Base-by-base conservation (phyloP, 2,329 filamentous ascomycete genomes). In the Emergomyces orientalis region DNA sequence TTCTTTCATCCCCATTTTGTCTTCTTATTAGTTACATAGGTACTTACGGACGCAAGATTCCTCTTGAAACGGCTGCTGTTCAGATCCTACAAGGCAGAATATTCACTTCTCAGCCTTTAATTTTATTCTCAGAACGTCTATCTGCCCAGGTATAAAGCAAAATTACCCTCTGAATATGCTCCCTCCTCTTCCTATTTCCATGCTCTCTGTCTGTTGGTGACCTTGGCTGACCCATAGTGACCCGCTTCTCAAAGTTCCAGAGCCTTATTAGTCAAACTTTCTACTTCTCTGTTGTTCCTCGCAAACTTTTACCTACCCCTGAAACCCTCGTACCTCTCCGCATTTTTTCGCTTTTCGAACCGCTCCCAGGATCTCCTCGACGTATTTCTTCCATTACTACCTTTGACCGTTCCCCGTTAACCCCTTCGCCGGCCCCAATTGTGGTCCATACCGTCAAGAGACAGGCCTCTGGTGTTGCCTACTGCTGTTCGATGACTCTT, bases 11-110 rank as follows among this genome's bases (percentile, higher is more conserved):
- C 43, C 22, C 34, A 3, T 51, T 43, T 58, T 60, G 8, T 59
- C 47, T 63, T 51, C 14, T 34, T 54, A 45, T 22, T 34, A 45
- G 39, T 17, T 41, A 22, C n/a, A 14, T 55, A 14, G 9, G 19
- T 19, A n/a, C 52, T 55, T 27, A 41, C 9, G 14, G 11, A 14
- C 14, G n/a, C 32, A 30, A 32, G 17, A 45, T n/a, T 51, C 32
- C 51, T 19, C 25, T 47, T 62, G 60, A 34, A 62, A 59, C 61
- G 17, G 52, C 27, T 49, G 22, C 41, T 62, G 52, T 58, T 51
- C 14, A 39, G 49, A 22, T 22, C 14, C 47, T 37, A 30, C n/a
- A 14, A 27, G 30, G 8, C 9, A 57, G 32, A 17, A 11, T 41
- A 57, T n/a, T 37, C 7, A 17, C 30, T 57, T 37, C 22, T n/a